Conservation (phyloP, 106 monocot species). For the Allium sativum region DNA sequence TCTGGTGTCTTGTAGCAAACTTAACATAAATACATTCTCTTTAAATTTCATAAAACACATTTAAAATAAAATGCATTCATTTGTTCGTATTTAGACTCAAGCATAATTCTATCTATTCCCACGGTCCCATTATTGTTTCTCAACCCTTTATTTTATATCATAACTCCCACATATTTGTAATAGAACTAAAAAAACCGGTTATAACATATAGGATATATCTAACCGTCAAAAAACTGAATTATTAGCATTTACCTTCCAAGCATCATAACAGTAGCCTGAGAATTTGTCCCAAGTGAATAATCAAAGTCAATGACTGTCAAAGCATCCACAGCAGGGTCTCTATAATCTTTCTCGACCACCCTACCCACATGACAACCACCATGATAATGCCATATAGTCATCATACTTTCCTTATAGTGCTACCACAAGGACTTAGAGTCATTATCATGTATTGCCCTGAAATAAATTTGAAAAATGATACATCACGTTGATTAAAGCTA, state of each 20-base stretch:
- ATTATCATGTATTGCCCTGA: constrained; percentile 46
- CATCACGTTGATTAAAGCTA: constrained; percentile 50
- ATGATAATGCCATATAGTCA: constrained; percentile 89
- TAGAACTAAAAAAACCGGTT: too few species aligned
- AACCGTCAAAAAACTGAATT: background rate
- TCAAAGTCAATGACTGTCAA: constrained; percentile 48
- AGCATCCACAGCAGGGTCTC: constrained; percentile 30
- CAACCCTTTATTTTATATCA: constrained; percentile 29
- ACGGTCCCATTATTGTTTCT: too few species aligned
- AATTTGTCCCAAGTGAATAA: constrained; percentile 66
- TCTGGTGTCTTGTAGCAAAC: too few species aligned
- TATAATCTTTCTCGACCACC: constrained; percentile 50
- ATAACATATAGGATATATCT: background rate
- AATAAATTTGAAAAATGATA: constrained; percentile 47
- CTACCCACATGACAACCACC: constrained; percentile 73
- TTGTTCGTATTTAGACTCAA: too few species aligned
- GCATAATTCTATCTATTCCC: too few species aligned
- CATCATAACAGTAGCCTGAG: constrained; percentile 85
- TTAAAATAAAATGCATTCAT: background rate
- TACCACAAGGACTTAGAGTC: constrained; percentile 51
- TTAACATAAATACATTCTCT: too few species aligned
- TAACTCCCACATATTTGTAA: constrained; percentile 41
- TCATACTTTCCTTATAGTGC: constrained; percentile 66
- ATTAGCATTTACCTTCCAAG: constrained; percentile 50
- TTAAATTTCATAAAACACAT: too few species aligned